Evolutionary conservation across 495 filamentous ascomycete species (phyloP).

Genomic region (Annulohypoxylon moriforme): DNA sequence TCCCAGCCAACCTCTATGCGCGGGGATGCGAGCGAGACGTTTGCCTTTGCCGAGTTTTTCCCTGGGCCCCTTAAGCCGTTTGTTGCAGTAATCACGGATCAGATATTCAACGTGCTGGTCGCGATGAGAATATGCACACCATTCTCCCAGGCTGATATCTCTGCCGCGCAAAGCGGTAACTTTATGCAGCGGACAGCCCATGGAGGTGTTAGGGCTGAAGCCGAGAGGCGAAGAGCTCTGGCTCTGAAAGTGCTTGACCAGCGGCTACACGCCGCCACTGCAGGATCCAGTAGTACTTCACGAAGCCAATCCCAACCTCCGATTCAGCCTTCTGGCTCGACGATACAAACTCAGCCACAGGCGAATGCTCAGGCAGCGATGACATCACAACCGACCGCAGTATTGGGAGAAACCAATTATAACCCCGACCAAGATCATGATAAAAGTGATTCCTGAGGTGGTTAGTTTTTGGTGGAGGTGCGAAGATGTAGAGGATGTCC

Average conservation of each 20-base stretch:
- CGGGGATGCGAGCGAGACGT: conserved; percentile 95
- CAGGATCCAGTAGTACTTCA: conserved; percentile 53
- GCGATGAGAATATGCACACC: conserved; percentile 81
- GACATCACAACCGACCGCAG: conserved; percentile 56
- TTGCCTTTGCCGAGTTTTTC: conserved; percentile 95
- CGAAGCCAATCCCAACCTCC: conserved; percentile 55
- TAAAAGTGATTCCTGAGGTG: conserved; percentile 44
- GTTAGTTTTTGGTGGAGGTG: neutral
- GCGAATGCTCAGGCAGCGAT: conserved; percentile 60
- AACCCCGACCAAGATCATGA: conserved; percentile 70
- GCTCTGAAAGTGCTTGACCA: conserved; percentile 94
- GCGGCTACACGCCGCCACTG: conserved; percentile 82
- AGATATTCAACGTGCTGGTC: conserved; percentile 79
- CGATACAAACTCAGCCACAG: conserved; percentile 62
- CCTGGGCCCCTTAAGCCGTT: conserved; percentile 85
- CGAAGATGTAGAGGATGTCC: conserved; percentile 2
- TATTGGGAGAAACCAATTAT: conserved; percentile 77
- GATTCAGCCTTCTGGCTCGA: conserved; percentile 56
- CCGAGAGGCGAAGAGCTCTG: conserved; percentile 87
- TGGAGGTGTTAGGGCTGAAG: conserved; percentile 85
- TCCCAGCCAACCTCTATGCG: conserved; percentile 72
- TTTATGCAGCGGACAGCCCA: conserved; percentile 69
- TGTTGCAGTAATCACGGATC: conserved; percentile 76
- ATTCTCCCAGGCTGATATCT: conserved; percentile 86
- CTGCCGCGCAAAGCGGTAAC: conserved; percentile 68